A percentile compares a stretch with the other conserved stretches of the same genome.
Conservation (phyloP, 2,329 filamentous ascomycete genomes). For the Clonostachys chloroleuca region DNA sequence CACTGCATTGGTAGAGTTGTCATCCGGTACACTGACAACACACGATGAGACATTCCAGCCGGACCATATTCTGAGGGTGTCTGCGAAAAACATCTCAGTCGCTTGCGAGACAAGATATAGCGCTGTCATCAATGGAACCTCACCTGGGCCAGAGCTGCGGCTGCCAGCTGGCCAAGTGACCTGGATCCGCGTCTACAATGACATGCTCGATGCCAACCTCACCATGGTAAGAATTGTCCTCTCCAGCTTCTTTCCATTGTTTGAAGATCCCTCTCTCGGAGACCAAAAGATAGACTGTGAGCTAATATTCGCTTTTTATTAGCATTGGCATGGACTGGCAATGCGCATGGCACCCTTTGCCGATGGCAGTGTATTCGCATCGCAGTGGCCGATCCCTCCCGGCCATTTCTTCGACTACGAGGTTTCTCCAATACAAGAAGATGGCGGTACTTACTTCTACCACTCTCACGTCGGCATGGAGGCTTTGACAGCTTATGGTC, state of each 20-base stretch:
- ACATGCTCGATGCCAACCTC: conserved; percentile 45
- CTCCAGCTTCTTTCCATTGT: too few relatives aligned
- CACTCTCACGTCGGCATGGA: conserved; percentile 65
- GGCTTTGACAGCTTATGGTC: conserved; percentile 50
- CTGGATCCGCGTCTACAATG: conserved; percentile 57
- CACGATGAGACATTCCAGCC: conserved; percentile 27
- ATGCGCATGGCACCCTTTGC: conserved; percentile 57
- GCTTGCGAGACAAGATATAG: conserved; percentile 6
- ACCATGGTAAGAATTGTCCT: conserved; percentile 41
- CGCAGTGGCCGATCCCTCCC: conserved; percentile 62
- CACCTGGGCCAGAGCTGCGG: conserved; percentile 43
- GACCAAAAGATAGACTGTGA: background rate
- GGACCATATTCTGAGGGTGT: conserved; percentile 39
- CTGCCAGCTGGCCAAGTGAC: conserved; percentile 37
- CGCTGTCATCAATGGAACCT: conserved; percentile 44
- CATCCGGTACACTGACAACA: background rate
- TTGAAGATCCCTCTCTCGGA: too few relatives aligned
- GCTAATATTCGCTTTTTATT: background rate
- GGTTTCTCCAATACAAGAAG: conserved; percentile 42
- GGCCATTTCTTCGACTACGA: conserved; percentile 65
- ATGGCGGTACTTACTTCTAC: conserved; percentile 63
- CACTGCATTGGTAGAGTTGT: too few relatives aligned
- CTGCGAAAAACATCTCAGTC: conserved; percentile 25
- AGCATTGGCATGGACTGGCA: conserved; percentile 67
- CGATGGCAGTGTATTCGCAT: conserved; percentile 55